These are phyloP conservation scores for Pseudisothecium myosuroides DNA, from an alignment of 225 moss, liverwort and hornwort species.

Conservation along the genomic window DNA sequence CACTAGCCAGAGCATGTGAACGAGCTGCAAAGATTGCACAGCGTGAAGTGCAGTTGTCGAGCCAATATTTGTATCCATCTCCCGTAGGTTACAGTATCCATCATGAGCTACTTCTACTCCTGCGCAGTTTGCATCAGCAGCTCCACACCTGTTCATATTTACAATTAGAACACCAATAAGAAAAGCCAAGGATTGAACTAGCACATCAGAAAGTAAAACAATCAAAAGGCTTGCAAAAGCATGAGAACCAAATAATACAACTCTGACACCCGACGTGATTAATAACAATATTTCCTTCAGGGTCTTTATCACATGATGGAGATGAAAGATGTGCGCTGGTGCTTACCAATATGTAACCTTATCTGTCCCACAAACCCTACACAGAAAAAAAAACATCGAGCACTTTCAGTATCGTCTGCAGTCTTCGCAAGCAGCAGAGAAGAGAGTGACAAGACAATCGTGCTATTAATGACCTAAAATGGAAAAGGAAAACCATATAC, in stretches of 20 bases:
- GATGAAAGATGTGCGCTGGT: background rate
- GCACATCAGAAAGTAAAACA: background rate
- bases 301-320: background rate
- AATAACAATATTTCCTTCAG: background rate
- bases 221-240: background rate
- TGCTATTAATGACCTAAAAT: background rate
- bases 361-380: constrained; percentile 73
- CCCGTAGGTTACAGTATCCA: constrained; percentile 68
- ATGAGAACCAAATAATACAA: background rate
- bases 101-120: constrained; percentile 72
- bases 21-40: constrained; percentile 74
- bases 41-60: constrained; percentile 52
- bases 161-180: background rate
- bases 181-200: background rate
- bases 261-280: background rate
- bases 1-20: constrained; percentile 80
- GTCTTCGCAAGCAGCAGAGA: background rate
- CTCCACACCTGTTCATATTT: constrained; percentile 58
- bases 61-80: constrained; percentile 38
- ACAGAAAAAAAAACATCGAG: background rate
- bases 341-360: constrained; percentile 74
- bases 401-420: background rate
- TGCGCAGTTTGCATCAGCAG: constrained; percentile 74
- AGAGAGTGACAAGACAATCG: background rate
- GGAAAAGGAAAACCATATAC: background rate